Evolutionary conservation across 371 early-diverging fungal genomes (phyloP).

Genomic region (Mortierella sp.): DNA sequence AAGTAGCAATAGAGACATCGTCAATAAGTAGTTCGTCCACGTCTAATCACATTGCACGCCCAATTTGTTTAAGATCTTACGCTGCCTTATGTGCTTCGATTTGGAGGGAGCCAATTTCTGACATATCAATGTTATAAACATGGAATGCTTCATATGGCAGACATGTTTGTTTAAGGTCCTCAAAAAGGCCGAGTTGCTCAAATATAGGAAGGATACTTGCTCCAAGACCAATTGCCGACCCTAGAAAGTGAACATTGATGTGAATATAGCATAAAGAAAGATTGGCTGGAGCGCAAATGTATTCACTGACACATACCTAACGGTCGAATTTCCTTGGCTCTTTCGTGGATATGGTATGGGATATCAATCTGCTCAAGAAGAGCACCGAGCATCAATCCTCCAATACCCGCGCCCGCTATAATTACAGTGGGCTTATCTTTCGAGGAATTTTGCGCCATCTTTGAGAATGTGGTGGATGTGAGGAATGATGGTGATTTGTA

Average conservation of each 20-base stretch:
- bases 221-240: constrained; percentile 11
- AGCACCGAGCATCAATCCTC: constrained; percentile 19
- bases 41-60: too few relatives aligned
- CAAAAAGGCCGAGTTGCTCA: constrained; percentile 18
- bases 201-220: constrained; percentile 18
- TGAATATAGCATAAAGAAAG: neutral
- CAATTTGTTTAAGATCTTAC: neutral
- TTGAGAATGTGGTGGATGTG: too few relatives aligned
- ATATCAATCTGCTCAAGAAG: constrained; percentile 19
- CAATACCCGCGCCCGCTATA: constrained; percentile 25
- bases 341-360: constrained; percentile 18
- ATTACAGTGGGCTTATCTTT: constrained; percentile 4
- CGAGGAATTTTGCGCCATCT: too few relatives aligned
- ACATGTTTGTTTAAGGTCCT: constrained; percentile 14
- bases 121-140: neutral
- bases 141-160: neutral
- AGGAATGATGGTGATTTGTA: too few relatives aligned
- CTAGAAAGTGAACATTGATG: neutral
- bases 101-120: constrained; percentile 5
- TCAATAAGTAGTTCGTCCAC: too few relatives aligned
- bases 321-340: constrained; percentile 15
- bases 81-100: neutral
- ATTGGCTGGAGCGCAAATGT: neutral
- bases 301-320: constrained; percentile 11
- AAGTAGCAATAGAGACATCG: too few relatives aligned